Evolutionary conservation across 345 rosid genomes (phyloP).

Genomic region (Kandelia obovata): DNA sequence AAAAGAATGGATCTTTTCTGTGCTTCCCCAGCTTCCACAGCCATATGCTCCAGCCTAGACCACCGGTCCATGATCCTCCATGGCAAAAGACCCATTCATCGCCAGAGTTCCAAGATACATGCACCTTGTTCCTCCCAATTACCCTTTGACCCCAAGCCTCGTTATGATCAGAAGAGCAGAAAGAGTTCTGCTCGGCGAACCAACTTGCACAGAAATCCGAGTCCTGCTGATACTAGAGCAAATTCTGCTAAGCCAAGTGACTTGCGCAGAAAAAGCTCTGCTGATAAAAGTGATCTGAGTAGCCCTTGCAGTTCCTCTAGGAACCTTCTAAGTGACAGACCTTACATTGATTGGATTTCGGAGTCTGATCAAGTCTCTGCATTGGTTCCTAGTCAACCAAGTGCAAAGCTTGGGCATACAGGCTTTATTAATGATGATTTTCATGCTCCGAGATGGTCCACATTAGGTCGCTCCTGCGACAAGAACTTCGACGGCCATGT

Average conservation of each 20-base stretch:
- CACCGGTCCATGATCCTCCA: slow-evolving; percentile 48
- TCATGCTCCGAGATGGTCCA: slow-evolving; percentile 23
- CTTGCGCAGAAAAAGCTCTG: slow-evolving; percentile 59
- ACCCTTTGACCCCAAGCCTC: slow-evolving; percentile 40
- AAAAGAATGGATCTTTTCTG: slow-evolving; percentile 73
- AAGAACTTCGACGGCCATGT: background rate
- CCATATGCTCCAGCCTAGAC: slow-evolving; percentile 53
- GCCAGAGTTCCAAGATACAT: slow-evolving; percentile 32
- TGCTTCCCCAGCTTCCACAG: slow-evolving; percentile 80
- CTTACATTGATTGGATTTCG: slow-evolving; percentile 41
- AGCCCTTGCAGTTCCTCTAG: slow-evolving; percentile 45
- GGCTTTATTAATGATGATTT: background rate
- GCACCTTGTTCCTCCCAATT: slow-evolving; percentile 43
- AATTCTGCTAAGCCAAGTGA: slow-evolving; percentile 19
- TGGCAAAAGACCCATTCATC: slow-evolving; percentile 31
- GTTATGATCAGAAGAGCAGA: slow-evolving; percentile 28
- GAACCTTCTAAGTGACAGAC: slow-evolving; percentile 58
- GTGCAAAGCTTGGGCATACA: slow-evolving; percentile 22
- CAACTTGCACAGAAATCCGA: background rate
- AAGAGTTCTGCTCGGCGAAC: slow-evolving; percentile 1
- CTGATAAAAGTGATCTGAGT: slow-evolving; percentile 43
- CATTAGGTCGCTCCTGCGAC: background rate
- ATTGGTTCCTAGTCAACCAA: slow-evolving; percentile 24
- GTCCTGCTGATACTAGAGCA: background rate
- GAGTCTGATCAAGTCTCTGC: slow-evolving; percentile 38